A percentile compares a stretch with the other conserved stretches of the same genome.
These are phyloP conservation scores for Aphanomyces stellatus DNA, from an alignment of 352 stramenopile species.

Conservation along the genomic window DNA sequence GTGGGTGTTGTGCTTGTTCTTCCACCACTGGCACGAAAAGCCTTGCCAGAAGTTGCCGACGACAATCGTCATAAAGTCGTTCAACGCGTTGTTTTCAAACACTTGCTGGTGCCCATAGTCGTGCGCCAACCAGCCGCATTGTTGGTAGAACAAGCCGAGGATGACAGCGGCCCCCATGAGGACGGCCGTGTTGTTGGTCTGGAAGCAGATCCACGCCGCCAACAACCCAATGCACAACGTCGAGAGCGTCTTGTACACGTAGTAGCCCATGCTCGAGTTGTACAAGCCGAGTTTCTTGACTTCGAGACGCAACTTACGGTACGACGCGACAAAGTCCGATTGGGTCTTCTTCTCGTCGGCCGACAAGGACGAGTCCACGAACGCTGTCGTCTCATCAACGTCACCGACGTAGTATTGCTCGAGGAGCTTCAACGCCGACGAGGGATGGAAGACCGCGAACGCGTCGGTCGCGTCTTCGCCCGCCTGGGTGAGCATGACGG, in stretches of 20 bases:
- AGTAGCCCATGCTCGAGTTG: conserved; percentile 87
- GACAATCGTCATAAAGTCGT: conserved; percentile 89
- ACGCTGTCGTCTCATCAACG: conserved; percentile 68
- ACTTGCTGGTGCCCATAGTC: conserved; percentile 98
- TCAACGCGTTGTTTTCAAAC: conserved; percentile 90
- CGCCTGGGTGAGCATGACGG: conserved; percentile 96
- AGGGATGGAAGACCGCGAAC: conserved; percentile 96
- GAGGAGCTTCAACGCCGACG: conserved; percentile 88
- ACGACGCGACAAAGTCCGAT: conserved; percentile 93
- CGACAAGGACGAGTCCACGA: conserved; percentile 25
- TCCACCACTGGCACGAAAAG: conserved; percentile 96
- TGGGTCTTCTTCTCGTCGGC: conserved; percentile 54
- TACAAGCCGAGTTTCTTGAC: conserved; percentile 94
- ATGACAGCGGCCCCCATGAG: conserved; percentile 89
- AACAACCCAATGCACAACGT: conserved; percentile 87
- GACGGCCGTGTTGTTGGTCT: conserved; percentile 64
- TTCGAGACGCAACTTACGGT: conserved; percentile 91
- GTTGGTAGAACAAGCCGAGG: conserved; percentile 97
- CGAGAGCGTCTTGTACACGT: conserved; percentile 92
- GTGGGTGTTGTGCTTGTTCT: conserved; percentile 99
- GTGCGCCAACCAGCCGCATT: conserved; percentile 96
- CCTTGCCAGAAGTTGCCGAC: conserved; percentile 97
- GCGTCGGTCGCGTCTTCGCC: conserved; percentile 98
- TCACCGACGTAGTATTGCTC: conserved; percentile 97
- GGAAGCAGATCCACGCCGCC: conserved; percentile 83